Conservation (phyloP, 108 stramenopile genomes). For the Parietichytrium sp. region DNA sequence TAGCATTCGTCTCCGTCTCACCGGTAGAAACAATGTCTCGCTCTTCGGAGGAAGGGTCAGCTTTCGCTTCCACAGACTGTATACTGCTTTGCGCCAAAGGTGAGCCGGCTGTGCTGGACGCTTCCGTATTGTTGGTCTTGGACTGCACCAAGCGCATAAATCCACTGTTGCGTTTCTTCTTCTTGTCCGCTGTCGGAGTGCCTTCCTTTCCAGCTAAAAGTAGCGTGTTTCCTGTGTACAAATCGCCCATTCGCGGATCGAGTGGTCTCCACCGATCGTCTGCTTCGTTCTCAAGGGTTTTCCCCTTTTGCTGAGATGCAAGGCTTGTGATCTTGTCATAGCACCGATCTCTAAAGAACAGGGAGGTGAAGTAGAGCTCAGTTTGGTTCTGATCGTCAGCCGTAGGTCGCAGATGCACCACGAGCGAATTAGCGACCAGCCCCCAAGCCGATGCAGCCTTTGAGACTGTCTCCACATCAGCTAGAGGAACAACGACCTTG, state of each 20-base stretch:
- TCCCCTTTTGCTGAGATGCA: background rate
- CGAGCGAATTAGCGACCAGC: background rate
- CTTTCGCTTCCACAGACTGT: no score
- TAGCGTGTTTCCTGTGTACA: conserved; percentile 14
- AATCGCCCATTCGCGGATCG: background rate
- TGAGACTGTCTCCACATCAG: background rate
- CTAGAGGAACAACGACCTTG: conserved; percentile 14
- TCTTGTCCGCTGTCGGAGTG: no score
- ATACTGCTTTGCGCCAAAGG: no score
- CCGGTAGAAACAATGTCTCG: background rate
- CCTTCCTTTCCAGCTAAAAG: no score
- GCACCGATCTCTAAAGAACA: background rate
- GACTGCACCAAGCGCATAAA: background rate
- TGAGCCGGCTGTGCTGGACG: no score
- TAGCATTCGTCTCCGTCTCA: background rate
- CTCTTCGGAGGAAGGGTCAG: background rate
- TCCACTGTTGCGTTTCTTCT: background rate
- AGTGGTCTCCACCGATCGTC: background rate
- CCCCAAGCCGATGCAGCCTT: conserved; percentile 37
- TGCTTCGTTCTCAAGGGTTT: background rate
- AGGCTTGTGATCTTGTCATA: background rate
- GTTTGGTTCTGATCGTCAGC: background rate
- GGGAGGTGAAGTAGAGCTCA: conserved; percentile 11
- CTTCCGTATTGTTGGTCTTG: no score
- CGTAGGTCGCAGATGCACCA: background rate